A percentile compares a stretch with the other conserved stretches of the same genome.
Conservation (phyloP, 116 monocot species). For the Thalassia testudinum region DNA sequence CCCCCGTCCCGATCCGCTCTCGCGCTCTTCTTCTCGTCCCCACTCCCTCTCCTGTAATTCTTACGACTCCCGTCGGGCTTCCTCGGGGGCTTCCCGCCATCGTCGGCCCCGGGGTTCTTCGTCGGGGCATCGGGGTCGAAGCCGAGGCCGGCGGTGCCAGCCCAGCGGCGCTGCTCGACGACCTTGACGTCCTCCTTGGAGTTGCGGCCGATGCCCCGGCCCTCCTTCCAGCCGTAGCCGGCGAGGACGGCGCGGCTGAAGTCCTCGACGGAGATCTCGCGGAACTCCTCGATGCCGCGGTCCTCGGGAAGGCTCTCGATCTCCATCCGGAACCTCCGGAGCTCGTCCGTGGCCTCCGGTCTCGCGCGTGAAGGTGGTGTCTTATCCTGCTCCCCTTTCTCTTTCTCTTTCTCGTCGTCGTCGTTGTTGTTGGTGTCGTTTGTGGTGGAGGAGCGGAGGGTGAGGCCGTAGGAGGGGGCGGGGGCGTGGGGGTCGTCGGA, state of each 20-base stretch:
- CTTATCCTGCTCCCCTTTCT: too few species aligned
- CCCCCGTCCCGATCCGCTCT: slow-evolving; percentile 1
- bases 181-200: slow-evolving; percentile 47
- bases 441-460: slow-evolving; percentile 12
- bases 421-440: not conserved
- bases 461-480: slow-evolving; percentile 47
- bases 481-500: slow-evolving; percentile 9
- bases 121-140: slow-evolving; percentile 20
- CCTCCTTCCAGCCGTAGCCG: slow-evolving; percentile 81
- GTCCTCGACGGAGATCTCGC: slow-evolving; percentile 42
- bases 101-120: not conserved
- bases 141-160: slow-evolving; percentile 54
- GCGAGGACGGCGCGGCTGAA: slow-evolving; percentile 51
- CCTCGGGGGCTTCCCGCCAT: slow-evolving; percentile 12
- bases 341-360: not conserved
- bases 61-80: slow-evolving; percentile 5
- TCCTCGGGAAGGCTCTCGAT: slow-evolving; percentile 50
- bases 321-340: slow-evolving; percentile 30
- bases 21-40: slow-evolving; percentile 11
- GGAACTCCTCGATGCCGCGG: slow-evolving; percentile 62
- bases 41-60: slow-evolving; percentile 9
- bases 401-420: too few species aligned
- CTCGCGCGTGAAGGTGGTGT: too few species aligned
- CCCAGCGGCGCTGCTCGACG: slow-evolving; percentile 41
- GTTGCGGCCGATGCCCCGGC: slow-evolving; percentile 55